Base-by-base conservation (phyloP, 139 green algal genomes). In the Coccomyxa sp. region DNA sequence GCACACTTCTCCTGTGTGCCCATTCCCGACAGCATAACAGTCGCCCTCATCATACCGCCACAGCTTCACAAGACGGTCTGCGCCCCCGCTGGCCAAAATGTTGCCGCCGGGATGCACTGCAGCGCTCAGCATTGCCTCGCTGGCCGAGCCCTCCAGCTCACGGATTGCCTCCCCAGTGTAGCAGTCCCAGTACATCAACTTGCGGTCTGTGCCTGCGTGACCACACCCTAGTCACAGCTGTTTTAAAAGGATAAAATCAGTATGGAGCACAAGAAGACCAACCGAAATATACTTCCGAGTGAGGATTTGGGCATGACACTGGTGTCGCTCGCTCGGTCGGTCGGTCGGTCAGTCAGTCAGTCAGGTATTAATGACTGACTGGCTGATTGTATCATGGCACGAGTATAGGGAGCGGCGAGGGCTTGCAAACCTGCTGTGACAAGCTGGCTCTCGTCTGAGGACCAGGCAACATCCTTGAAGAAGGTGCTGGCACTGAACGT, bases 141-240 rank as follows among this genome's bases (percentile, higher is more conserved):
- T 78, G 58, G 91, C 85, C 17, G 85, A 91, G 59, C 88, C 95
- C 74, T 98, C 94, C 31, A 97, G 88, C 75, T 95, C 92, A 38
- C 95, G 90, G 81, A 97, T 97, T 57, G 93, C 90, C 76, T 95
- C 90, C n/a, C 91, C 93, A 81, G 96, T 92, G 83, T 91, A 95
- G 1, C 91, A 90, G 82, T 98, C 94, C 94, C 94, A 98, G 87
- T 96, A 98, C 16, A 92, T 95, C 77, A 96, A 91, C 89, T 98
- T 97, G 74, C 94, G 87, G 88, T 97, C 94, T 14, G 93, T 95
- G 28, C 94, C 94, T 95, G 91, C 76, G 77, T 4, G 9, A 23
- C 66, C 66, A 58, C 82, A 82, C 58, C 58, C 80, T 25, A 59
- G 31, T 25, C 74, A 30, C 78, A 30, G 21, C 21, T 74, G 9